Conservation (phyloP, 192 early-diverging fungal genomes). For the Podila epigama region DNA sequence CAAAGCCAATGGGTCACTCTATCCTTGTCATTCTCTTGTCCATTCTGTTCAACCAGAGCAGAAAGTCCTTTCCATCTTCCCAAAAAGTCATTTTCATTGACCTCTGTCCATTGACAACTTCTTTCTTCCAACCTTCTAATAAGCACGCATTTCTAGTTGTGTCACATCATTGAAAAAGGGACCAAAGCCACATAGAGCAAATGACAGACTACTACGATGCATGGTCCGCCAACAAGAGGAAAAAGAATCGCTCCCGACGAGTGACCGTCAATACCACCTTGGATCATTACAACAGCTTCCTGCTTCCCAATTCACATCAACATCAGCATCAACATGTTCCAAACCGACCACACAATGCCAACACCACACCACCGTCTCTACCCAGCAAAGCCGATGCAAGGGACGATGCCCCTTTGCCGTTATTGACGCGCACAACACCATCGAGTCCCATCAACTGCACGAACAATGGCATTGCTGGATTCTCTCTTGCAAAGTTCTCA, state of each 20-base stretch:
- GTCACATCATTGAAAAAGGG: too few relatives aligned
- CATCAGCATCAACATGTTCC: background rate
- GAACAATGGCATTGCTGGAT: background rate
- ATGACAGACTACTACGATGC: constrained; percentile 42
- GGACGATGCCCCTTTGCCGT: too few relatives aligned
- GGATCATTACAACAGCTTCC: background rate
- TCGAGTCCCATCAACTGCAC: background rate
- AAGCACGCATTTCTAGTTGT: too few relatives aligned
- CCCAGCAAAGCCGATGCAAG: too few relatives aligned
- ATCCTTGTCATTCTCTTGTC: too few relatives aligned
- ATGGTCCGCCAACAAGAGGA: constrained; percentile 41
- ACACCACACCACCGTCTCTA: background rate
- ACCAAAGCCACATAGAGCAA: background rate
- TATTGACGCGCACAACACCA: too few relatives aligned
- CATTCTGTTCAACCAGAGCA: background rate
- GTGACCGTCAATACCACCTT: constrained; percentile 1
- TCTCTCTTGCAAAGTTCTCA: constrained; percentile 2
- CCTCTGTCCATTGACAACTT: too few relatives aligned
- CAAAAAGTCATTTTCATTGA: too few relatives aligned
- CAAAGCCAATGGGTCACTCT: too few relatives aligned
- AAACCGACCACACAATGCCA: background rate
- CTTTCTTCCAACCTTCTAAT: background rate
- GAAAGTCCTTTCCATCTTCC: background rate
- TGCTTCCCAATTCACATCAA: background rate
- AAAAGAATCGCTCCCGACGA: constrained; percentile 12